Evolutionary conservation across 768 basidiomycete species (phyloP).

Genomic region (Rhodotorula paludigena): DNA sequence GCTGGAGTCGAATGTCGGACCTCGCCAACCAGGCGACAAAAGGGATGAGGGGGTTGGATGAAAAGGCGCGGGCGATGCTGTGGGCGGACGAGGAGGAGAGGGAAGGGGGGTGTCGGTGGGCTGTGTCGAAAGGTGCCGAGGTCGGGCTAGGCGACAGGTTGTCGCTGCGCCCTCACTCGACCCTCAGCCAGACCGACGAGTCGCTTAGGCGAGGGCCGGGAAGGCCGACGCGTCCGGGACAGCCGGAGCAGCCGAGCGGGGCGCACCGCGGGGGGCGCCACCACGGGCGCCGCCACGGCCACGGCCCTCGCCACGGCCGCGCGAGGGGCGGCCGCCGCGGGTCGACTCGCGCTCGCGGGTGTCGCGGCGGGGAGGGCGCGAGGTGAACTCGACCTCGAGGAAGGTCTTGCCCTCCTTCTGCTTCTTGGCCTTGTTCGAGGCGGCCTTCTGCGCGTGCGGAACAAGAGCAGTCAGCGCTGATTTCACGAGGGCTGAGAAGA

Average conservation of each 20-base stretch:
- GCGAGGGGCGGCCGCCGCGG: slow-evolving; percentile 55
- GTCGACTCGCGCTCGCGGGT: slow-evolving; percentile 50
- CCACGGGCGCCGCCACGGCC: slow-evolving; percentile 42
- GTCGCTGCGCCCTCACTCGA: neutral
- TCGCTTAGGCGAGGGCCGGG: slow-evolving; percentile 43
- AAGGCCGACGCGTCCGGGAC: slow-evolving; percentile 43
- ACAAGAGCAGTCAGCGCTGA: neutral
- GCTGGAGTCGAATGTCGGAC: neutral
- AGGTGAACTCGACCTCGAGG: slow-evolving; percentile 88
- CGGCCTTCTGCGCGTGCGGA: slow-evolving; percentile 55
- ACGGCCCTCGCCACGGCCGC: slow-evolving; percentile 54
- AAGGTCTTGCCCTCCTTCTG: slow-evolving; percentile 81
- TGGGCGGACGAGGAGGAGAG: neutral
- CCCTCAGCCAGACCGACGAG: neutral
- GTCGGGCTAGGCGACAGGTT: too few relatives aligned
- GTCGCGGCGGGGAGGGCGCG: slow-evolving; percentile 70
- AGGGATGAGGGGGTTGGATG: neutral
- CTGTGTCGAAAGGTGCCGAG: neutral
- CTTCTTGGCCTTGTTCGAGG: slow-evolving; percentile 61
- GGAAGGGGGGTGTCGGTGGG: neutral
- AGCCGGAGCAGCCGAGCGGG: slow-evolving; percentile 15
- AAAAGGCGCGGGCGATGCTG: neutral
- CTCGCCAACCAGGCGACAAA: neutral
- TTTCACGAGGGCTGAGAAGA: neutral
- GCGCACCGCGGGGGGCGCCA: slow-evolving; percentile 19